Base-by-base conservation (phyloP, 352 stramenopile species). In the Phytophthora aleatoria region DNA sequence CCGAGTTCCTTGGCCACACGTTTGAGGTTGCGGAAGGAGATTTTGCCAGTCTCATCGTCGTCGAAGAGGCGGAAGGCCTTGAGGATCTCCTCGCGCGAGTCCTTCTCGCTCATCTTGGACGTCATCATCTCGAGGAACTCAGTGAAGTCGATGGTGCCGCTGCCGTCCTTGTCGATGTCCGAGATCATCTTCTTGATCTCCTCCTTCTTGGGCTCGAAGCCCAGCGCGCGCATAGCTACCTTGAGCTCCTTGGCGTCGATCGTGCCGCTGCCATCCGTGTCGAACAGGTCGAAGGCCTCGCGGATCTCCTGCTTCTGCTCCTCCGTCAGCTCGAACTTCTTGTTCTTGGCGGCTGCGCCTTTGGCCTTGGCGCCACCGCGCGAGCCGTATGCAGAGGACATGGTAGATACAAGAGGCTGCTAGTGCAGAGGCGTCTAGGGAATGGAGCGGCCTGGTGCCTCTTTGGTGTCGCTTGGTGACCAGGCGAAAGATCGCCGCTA, bases 101-200 rank as follows among this genome's bases (percentile, higher is more conserved):
- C 95, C 77, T 98, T 98, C 66, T 98, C 95, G 74, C 87, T 97
- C 89, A 98, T 97, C 76, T 98, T 98, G 49, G 83, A 95, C 44
- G 97, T 99, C 93, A 99, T 98, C 83, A 99, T 97, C 65, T 98
- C 92, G 15, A 99, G 73, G 63, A 99, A 99, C 73, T 99, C 96
- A 50, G 97, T 96, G 69, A 99, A 99, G 73, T 99, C 95, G 65
- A 99, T 98, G 42, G 89, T 94, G 43, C 95, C 94, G 4, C 79
- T 96, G 51, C 86, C 87, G 80, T 98, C 93, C 76, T 98, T 98
- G 74, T 99, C 92, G 61, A 98, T 98, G 70, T 98, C 94, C 51
- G 83, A 85, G 69, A 99, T 98, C 89, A 99, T 98, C 75, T 98
- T 93, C 73, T 98, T 98, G 60, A 99, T 98, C 56, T 97, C 98